Conservation (phyloP, 1,139 yeast species). For the Magnusiomyces tetraspermus region DNA sequence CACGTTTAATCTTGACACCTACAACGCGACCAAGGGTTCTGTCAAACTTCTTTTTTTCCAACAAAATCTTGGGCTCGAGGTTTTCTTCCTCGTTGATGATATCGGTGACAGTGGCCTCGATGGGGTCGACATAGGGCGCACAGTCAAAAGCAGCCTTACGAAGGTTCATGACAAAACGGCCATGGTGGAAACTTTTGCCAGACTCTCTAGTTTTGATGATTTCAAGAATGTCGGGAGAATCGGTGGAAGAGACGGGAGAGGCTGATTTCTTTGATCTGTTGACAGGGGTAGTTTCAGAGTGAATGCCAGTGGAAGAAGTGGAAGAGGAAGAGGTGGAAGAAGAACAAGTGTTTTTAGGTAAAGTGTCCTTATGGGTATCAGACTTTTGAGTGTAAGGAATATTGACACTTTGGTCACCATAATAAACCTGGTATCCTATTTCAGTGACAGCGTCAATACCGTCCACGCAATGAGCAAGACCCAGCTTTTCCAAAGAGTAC, state of each 20-base stretch:
- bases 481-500: slow-evolving; percentile 68
- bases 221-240: slow-evolving; percentile 20
- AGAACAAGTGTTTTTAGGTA: background rate
- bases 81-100: slow-evolving; percentile 44
- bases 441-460: slow-evolving; percentile 73
- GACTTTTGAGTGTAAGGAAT: slow-evolving; percentile 54
- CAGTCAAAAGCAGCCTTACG: slow-evolving; percentile 51
- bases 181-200: slow-evolving; percentile 84
- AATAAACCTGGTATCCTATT: slow-evolving; percentile 73
- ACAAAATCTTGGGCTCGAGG: background rate
- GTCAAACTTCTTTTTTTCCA: background rate
- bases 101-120: slow-evolving; percentile 74
- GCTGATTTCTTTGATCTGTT: background rate
- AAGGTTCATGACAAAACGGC: slow-evolving; percentile 69
- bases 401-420: slow-evolving; percentile 44
- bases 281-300: slow-evolving; percentile 4
- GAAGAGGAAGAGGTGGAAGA: background rate
- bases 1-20: slow-evolving; percentile 47
- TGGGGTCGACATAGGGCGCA: slow-evolving; percentile 57
- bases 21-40: slow-evolving; percentile 38
- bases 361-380: slow-evolving; percentile 8
- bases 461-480: slow-evolving; percentile 71
- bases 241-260: background rate
- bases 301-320: background rate
- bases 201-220: slow-evolving; percentile 34